Evolutionary conservation across 306 rosid species (phyloP).

Genomic region (Inga laurina): DNA sequence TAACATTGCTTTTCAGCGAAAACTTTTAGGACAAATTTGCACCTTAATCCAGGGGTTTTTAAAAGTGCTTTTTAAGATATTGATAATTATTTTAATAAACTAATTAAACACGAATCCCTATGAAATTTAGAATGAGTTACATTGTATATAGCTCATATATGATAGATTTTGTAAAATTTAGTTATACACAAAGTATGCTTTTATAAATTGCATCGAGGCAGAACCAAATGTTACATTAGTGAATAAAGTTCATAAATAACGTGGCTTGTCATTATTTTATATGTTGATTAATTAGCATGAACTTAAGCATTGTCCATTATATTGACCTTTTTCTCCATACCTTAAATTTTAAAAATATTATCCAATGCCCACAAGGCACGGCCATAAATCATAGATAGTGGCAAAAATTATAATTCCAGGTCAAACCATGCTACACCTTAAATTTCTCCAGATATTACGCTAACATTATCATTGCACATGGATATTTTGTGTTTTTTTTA

Average conservation of each 20-base stretch:
- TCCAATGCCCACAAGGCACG: neutral
- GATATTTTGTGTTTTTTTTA: too few species aligned
- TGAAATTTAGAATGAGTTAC: too few species aligned
- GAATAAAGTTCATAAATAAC: neutral
- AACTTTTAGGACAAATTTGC: too few species aligned
- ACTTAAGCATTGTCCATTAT: neutral
- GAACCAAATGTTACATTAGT: neutral
- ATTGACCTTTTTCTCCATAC: neutral
- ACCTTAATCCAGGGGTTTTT: too few species aligned
- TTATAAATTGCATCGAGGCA: neutral
- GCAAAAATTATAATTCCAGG: neutral
- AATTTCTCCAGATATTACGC: neutral
- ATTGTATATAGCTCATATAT: too few species aligned
- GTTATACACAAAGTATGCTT: too few species aligned
- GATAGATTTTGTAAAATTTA: too few species aligned
- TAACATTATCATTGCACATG: neutral
- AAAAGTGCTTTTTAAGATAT: too few species aligned
- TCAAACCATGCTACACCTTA: neutral
- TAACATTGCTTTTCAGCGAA: too few species aligned
- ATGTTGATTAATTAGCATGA: neutral
- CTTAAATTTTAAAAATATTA: neutral
- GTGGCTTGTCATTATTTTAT: neutral
- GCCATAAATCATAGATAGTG: neutral
- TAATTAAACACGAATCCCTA: too few species aligned
- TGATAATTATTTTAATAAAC: too few species aligned